Percentiles rank a stretch among this genome's conserved stretches.
phyloP scores from a whole-genome alignment of 2,329 filamentous ascomycete species.

The Aspergillus fijiensis region DNA sequence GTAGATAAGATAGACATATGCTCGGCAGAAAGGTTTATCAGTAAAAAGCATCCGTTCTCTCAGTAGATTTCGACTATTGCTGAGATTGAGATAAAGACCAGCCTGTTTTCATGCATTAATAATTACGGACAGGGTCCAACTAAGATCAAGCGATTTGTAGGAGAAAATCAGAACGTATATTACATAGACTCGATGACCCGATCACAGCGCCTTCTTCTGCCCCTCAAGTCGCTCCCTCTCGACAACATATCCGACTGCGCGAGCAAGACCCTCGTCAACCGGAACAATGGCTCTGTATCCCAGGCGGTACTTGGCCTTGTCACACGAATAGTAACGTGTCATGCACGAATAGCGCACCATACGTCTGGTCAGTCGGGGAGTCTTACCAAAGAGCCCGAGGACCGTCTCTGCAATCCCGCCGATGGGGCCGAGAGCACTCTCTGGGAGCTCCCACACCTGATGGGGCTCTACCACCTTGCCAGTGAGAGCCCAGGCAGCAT shows the following conservation, averaged over 20 bases:
- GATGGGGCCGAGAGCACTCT: slow-evolving; percentile 40
- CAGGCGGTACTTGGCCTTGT: slow-evolving; percentile 48
- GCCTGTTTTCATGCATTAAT: slow-evolving; percentile 9
- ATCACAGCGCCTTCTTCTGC: slow-evolving; percentile 44
- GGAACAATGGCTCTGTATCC: slow-evolving; percentile 47
- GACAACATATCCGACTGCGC: slow-evolving; percentile 45
- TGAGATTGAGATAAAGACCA: background rate
- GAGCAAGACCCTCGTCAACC: slow-evolving; percentile 48
- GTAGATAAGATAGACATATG: background rate
- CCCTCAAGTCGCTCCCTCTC: slow-evolving; percentile 32
- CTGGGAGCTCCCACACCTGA: slow-evolving; percentile 44
- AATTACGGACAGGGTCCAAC: slow-evolving; percentile 9
- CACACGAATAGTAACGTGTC: slow-evolving; percentile 49
- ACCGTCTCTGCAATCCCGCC: slow-evolving; percentile 45
- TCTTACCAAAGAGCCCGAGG: slow-evolving; percentile 45
- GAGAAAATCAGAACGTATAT: slow-evolving; percentile 13
- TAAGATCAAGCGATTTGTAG: background rate
- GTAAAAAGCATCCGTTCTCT: background rate
- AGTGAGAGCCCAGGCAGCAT: slow-evolving; percentile 68
- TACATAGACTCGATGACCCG: slow-evolving; percentile 12
- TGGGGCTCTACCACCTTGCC: slow-evolving; percentile 45
- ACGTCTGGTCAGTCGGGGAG: slow-evolving; percentile 46
- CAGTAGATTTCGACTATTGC: background rate
- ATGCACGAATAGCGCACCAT: slow-evolving; percentile 50
- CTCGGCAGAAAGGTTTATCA: background rate